These are phyloP conservation scores for Cardamine occulta DNA, from an alignment of 345 rosid species.

Conservation along the genomic window DNA sequence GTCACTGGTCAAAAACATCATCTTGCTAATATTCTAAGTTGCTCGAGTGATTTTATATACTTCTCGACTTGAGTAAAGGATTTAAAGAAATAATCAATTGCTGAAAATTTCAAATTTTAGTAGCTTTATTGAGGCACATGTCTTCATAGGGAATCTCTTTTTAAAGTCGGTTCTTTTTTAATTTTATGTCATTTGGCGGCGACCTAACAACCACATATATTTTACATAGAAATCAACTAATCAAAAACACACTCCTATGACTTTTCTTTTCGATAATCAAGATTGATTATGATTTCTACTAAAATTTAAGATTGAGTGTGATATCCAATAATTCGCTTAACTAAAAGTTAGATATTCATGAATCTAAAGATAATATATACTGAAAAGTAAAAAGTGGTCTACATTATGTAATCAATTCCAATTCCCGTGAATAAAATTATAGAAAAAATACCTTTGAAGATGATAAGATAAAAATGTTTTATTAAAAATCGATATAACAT, in stretches of 20 bases:
- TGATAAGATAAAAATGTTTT: no score
- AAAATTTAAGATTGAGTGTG: background rate
- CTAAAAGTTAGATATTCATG: no score
- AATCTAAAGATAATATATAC: no score
- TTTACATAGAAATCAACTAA: constrained; percentile 15
- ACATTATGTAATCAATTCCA: background rate
- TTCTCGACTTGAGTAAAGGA: constrained; percentile 26
- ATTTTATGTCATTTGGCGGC: constrained; percentile 39
- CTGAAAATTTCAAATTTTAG: constrained; percentile 23
- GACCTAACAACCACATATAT: constrained; percentile 31
- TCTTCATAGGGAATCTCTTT: constrained; percentile 38
- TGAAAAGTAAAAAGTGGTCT: background rate
- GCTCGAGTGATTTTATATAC: background rate
- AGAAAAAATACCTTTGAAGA: background rate
- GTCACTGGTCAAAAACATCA: constrained; percentile 24
- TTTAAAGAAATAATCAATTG: background rate
- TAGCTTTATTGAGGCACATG: constrained; percentile 34
- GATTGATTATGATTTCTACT: background rate
- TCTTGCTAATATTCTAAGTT: constrained; percentile 22
- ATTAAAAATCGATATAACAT: background rate
- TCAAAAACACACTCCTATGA: background rate
- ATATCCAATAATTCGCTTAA: no score
- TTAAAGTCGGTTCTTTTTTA: constrained; percentile 28
- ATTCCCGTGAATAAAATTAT: background rate
- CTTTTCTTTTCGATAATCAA: background rate